Evolutionary conservation across 2,329 filamentous ascomycete genomes (phyloP), one percentile per base, ranked within the genome.

Genomic region (Exophiala sp.): DNA sequence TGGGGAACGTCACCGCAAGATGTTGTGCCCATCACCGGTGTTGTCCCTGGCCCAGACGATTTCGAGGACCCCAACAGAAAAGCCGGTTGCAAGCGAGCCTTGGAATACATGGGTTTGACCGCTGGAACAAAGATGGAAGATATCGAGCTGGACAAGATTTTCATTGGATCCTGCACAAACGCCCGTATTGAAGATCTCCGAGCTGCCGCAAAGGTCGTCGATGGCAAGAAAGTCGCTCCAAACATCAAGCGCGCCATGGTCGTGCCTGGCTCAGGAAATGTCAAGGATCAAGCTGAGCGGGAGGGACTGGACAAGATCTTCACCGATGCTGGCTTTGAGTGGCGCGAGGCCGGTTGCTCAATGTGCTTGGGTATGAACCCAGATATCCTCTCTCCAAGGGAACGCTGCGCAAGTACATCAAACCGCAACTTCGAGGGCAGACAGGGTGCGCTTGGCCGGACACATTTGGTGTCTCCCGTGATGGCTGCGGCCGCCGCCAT

Each of bases 321-420:
- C 73, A 68, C 76, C 7, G 89, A 95, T 58, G 91, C 94, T 45
- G 94, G 94, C 7, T 97, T 97, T 63, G 92, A 97, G 71, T 97
- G 92, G 92, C 85, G 94, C 69, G 94, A 99, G 76, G 94, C 94
- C 62, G 94, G 94, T 46, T 99, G 94, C 82, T 95, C 89, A 59
- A 99, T 99, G 94, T 97, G 94, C 70, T 81, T 99, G 51, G 94
- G 94, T 70, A 99, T 99, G 92, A 99, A 99, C 78, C 92, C 94
- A 0, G 94, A 99, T 71, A 97, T 99, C 60, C 82, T 97, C 42
- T 85, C 91, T 1, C 91, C 94, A 49, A 83, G 87, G 70, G 94
- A 99, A 76, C 86, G 94, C 66, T 97, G 94, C 70, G 94, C 94
- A 39, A 92, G 87, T 68, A 97, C 94, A 47, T 95, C 89, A 59